Conservation (phyloP, 2,329 filamentous ascomycete genomes). For the Trichoderma afroharzianum region DNA sequence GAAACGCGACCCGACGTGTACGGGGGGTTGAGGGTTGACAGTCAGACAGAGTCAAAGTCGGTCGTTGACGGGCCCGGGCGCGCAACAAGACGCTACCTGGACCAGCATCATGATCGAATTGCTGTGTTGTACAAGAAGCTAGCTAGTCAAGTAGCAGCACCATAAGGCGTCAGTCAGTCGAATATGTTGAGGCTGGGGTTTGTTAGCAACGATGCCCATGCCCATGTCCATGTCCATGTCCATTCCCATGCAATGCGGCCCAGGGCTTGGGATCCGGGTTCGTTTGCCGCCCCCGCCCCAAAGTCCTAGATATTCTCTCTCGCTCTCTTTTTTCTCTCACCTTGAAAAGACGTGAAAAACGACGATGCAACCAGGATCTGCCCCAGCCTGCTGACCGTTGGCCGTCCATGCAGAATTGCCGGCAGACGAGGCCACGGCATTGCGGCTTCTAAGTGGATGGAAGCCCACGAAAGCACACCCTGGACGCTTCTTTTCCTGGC, state of each 20-base stretch:
- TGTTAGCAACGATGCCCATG: background rate
- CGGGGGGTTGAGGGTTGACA: background rate
- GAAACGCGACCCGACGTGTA: conserved; percentile 16
- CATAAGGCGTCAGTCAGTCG: background rate
- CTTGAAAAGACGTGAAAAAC: background rate
- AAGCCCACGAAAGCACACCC: background rate
- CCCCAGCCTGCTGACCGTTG: background rate
- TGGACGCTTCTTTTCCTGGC: background rate
- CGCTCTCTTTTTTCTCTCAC: background rate
- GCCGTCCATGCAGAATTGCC: background rate
- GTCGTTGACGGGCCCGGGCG: background rate
- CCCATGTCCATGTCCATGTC: background rate
- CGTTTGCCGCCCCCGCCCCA: background rate
- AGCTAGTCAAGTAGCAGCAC: background rate
- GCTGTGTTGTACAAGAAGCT: background rate
- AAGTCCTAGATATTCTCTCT: background rate
- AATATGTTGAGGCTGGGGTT: background rate
- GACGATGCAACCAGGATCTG: background rate
- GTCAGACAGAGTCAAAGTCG: too few relatives aligned
- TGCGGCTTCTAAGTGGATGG: background rate
- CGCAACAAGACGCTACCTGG: background rate
- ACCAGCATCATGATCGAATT: background rate
- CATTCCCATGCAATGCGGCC: background rate
- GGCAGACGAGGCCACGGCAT: background rate
- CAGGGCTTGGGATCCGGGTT: background rate